Evolutionary conservation across 1,139 yeast genomes (phyloP).

Genomic region (Nakaseomyces nivariensis): DNA sequence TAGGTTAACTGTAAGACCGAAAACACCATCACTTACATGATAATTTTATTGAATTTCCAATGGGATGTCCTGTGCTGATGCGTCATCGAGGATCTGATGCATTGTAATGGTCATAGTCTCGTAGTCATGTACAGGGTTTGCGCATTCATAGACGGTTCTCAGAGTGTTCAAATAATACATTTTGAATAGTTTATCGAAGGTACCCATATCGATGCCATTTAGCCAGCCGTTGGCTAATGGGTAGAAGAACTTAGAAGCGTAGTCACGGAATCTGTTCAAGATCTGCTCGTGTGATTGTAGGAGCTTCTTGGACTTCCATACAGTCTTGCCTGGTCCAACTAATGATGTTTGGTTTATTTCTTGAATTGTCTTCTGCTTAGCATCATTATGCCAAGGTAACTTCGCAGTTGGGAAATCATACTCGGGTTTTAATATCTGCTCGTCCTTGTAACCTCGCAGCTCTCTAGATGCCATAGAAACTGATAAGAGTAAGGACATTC

Average conservation of each 20-base stretch:
- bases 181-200: conserved; percentile 30
- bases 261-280: conserved; percentile 26
- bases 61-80: background rate
- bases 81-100: conserved; percentile 12
- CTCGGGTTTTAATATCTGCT: conserved; percentile 29
- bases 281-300: conserved; percentile 6
- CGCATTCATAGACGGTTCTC: conserved; percentile 26
- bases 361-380: background rate
- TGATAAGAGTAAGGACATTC: conserved; percentile 48
- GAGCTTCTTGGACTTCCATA: conserved; percentile 28
- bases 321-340: conserved; percentile 8
- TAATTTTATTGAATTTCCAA: background rate
- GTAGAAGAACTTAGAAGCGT: conserved; percentile 30
- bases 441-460: conserved; percentile 49
- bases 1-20: background rate
- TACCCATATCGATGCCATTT: conserved; percentile 31
- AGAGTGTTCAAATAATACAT: conserved; percentile 31
- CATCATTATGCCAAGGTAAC: conserved; percentile 23
- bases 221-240: conserved; percentile 33
- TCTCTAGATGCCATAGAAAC: conserved; percentile 55
- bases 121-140: conserved; percentile 31
- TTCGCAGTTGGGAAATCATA: conserved; percentile 30
- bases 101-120: conserved; percentile 28
- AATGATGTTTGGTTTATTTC: conserved; percentile 2
- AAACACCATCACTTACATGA: background rate